Evolutionary conservation across 148 eudicot genomes (phyloP), one percentile per base, ranked within the genome.

Genomic region (Camellia granthamiana): DNA sequence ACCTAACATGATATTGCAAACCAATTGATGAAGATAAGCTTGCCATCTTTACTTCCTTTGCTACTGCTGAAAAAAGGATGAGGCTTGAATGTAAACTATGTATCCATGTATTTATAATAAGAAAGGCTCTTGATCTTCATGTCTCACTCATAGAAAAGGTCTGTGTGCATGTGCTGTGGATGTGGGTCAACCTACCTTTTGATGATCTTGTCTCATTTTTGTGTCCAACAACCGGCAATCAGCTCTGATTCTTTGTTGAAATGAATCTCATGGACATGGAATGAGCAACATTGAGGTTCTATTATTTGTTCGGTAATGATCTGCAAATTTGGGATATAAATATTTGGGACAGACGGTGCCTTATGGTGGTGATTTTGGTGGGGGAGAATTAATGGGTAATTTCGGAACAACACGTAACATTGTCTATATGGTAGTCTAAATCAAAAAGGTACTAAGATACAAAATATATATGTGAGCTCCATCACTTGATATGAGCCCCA

Each of bases 1-100:
- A 91, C 78, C 91, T 82, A 59, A 74, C 15, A 62, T 86, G 90
- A 51, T 62, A 75, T 2, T 71, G 81, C 59, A 72, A 42, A 13
- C 55, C 69, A 43, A 42, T 61, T 23, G 66, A 71, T 41, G 82
- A 68, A 14, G 81, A 46, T 16, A 78, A 78, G 23, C 41, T 19
- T 62, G 70, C 62, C 80, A 77, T 77, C 23, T 76, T 63, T 11
- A 15, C n/a, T 49, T 19, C 49, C 41, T 77, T n/a, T 19, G 55
- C 66, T 41, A 49, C 52, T 59, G 38, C 65, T 75, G 41, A 47
- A 8, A 63, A 7, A 43, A 19, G 21, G 64, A 23, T 69, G 52
- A 49, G 52, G 52, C 5, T 64, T 77, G 80, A 64, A 6, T 77
- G 19, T 3, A 18, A 21, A 13, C 38, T 23, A 10, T 19, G 14